Evolutionary conservation across 768 basidiomycete genomes (phyloP).

Genomic region (Lenzites betulinus): DNA sequence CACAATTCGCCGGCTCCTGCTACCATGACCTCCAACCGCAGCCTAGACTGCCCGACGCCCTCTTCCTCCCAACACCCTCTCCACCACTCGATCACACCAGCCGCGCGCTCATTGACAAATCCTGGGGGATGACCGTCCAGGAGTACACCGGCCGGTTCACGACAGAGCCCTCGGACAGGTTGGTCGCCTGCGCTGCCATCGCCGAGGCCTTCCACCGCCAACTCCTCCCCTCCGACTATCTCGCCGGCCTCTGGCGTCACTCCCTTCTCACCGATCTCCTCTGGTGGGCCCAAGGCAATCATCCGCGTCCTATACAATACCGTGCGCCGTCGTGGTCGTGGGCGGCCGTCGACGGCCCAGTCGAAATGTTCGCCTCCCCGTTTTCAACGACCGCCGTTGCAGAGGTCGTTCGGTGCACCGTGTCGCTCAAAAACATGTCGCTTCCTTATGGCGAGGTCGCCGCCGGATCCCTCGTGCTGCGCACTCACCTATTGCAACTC

Average conservation of each 20-base stretch:
- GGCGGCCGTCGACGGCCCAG: slow-evolving; percentile 18
- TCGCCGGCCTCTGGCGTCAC: slow-evolving; percentile 12
- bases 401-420: background rate
- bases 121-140: slow-evolving; percentile 3
- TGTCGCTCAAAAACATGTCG: background rate
- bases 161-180: slow-evolving; percentile 12
- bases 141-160: slow-evolving; percentile 8
- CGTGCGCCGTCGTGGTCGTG: slow-evolving; percentile 19
- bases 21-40: background rate
- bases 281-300: slow-evolving; percentile 2
- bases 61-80: background rate
- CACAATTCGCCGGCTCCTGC: slow-evolving; percentile 1
- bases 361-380: too few species aligned
- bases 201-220: slow-evolving; percentile 15
- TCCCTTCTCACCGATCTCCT: slow-evolving; percentile 7
- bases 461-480: background rate
- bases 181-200: too few species aligned
- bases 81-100: background rate
- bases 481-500: background rate
- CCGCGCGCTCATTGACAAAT: background rate
- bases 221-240: slow-evolving; percentile 7
- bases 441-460: slow-evolving; percentile 8
- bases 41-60: background rate
- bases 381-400: too few species aligned
- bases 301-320: background rate